phyloP scores from a whole-genome alignment of 257 asterid genomes.

The Craterostigma plantagineum region DNA sequence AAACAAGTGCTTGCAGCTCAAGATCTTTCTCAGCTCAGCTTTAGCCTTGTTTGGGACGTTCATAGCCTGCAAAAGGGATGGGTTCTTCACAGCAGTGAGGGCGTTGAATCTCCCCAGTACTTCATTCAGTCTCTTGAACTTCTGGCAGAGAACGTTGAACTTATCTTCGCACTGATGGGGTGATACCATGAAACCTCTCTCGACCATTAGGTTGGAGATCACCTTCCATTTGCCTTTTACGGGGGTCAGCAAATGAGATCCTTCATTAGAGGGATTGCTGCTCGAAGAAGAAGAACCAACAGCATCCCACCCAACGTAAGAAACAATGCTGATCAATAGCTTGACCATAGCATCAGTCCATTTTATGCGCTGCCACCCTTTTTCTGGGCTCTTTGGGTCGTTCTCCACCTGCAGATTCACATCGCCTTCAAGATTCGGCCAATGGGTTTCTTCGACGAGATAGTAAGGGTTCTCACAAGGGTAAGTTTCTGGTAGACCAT shows the following conservation, averaged over 20 bases:
- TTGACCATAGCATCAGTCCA: slow-evolving; percentile 49
- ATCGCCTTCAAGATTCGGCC: too few species aligned
- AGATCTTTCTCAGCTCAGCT: slow-evolving; percentile 20
- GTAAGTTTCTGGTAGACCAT: too few species aligned
- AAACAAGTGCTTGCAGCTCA: slow-evolving; percentile 26
- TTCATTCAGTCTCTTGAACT: slow-evolving; percentile 25
- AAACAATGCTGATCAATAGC: slow-evolving; percentile 28
- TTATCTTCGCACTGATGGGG: slow-evolving; percentile 64
- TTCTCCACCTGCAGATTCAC: too few species aligned
- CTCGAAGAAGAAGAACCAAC: background rate
- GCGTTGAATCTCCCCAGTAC: slow-evolving; percentile 18
- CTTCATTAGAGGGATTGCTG: slow-evolving; percentile 6
- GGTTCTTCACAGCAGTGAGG: slow-evolving; percentile 20
- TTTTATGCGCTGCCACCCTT: slow-evolving; percentile 17
- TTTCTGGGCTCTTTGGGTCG: too few species aligned
- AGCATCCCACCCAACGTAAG: slow-evolving; percentile 11
- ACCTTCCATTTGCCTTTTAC: slow-evolving; percentile 37
- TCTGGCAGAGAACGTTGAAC: slow-evolving; percentile 33
- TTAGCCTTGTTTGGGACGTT: slow-evolving; percentile 14
- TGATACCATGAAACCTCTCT: slow-evolving; percentile 29
- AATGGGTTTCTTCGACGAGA: too few species aligned
- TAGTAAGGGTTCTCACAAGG: too few species aligned
- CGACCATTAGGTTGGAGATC: slow-evolving; percentile 24
- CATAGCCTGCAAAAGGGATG: slow-evolving; percentile 16
- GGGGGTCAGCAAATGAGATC: slow-evolving; percentile 3